Base-by-base conservation (phyloP, 1,284 basidiomycete genomes). In the Vanrija pseudolonga region DNA sequence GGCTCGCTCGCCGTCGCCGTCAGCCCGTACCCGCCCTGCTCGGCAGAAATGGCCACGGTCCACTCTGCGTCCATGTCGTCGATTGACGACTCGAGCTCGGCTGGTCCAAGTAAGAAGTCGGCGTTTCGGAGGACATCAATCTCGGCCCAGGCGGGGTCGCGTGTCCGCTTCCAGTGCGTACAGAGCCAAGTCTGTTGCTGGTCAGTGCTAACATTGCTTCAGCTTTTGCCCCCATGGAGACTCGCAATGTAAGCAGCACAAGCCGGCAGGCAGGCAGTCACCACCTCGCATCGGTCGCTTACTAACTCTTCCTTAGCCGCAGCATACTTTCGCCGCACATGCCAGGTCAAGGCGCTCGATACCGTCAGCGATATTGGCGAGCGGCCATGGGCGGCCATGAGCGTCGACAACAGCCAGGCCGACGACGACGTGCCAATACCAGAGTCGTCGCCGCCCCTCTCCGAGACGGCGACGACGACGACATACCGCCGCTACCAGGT, bases 341-440 rank as follows among this genome's bases (percentile, higher is more conserved):
- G 59, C 0, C 65, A 66, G 43, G 43, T 68, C 26, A 55, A 62
- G 20, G 61, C 61, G 0, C 47, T 68, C 18, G 66, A 65, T 37
- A 63, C 64, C 0, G 20, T 61, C 4, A 48, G 45, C 14, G 47
- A 42, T 9, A 32, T 32, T 12, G 32, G 32, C 12, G 32, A 9
- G 11, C 32, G 32, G 4, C 32, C 9, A 2, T 32, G 32, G 32
- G 32, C 7, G 32, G 32, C 46, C 1, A 39, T 43, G 6, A 39
- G 24, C 14, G 23, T n/a, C 42, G n/a, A 36, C 23, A 17, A 32
- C 42, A n/a, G n/a, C n/a, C n/a, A n/a, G n/a, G 11, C 50, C 50
- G 8, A 38, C 37, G 11, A 23, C 37, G 38, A 23, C 24, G 22
- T 7, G 1, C 6, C 39, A 38, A 20, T 12, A 23, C 18, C 28